Evolutionary conservation across 148 eudicot species (phyloP).

Genomic region (Cornus suecica): DNA sequence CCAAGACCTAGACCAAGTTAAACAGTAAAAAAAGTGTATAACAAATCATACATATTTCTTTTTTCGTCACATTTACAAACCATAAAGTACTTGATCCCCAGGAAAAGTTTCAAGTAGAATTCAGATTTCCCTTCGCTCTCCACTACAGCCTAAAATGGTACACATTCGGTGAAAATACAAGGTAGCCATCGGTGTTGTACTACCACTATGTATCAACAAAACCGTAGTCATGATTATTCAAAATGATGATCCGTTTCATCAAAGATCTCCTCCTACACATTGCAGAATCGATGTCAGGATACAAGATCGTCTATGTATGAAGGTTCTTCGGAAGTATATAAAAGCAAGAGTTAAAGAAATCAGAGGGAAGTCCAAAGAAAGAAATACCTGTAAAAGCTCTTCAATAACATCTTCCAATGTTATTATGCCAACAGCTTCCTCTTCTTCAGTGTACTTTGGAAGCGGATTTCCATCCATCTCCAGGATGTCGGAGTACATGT

Average conservation of each 20-base stretch:
- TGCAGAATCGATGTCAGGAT: neutral
- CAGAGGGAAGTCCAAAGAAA: no score
- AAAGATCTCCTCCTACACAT: conserved; percentile 89
- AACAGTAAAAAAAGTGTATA: neutral
- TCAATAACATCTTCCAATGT: conserved; percentile 96
- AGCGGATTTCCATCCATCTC: conserved; percentile 64
- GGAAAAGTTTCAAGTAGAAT: neutral
- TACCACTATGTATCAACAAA: neutral
- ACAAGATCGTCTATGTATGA: neutral
- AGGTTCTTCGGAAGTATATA: neutral
- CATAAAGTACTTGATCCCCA: neutral
- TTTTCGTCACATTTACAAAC: neutral
- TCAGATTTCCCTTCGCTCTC: neutral
- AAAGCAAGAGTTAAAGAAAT: neutral
- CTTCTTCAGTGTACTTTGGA: conserved; percentile 70
- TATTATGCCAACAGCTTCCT: conserved; percentile 84
- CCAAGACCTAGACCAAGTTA: no score
- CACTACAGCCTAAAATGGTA: neutral
- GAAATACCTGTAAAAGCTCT: conserved; percentile 94
- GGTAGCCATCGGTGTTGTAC: neutral
- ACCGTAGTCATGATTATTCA: conserved; percentile 53
- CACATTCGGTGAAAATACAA: neutral
- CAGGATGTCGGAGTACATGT: conserved; percentile 72
- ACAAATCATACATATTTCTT: neutral
- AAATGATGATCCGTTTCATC: conserved; percentile 89